A percentile compares a stretch with the other conserved stretches of the same genome.
phyloP scores from a whole-genome alignment of 768 basidiomycete genomes.

The Kwoniella bestiolae region DNA sequence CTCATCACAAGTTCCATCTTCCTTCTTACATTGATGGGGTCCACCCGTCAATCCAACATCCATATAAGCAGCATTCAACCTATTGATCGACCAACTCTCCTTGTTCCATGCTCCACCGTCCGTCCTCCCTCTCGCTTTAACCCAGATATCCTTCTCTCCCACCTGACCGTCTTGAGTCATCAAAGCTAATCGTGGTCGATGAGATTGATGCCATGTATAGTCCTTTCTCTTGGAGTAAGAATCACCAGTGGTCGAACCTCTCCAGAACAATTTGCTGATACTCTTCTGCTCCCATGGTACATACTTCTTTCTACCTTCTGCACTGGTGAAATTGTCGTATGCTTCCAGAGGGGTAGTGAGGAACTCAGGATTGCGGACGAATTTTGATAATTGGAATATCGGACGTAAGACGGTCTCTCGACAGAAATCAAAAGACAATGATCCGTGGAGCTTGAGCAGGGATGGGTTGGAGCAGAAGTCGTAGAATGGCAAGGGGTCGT shows the following conservation, averaged over 20 bases:
- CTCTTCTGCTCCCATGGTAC: constrained; percentile 57
- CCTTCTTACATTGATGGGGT: constrained; percentile 54
- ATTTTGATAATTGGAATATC: constrained; percentile 55
- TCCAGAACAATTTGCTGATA: constrained; percentile 57
- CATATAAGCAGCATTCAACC: constrained; percentile 49
- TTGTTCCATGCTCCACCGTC: constrained; percentile 37
- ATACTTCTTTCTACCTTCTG: constrained; percentile 28
- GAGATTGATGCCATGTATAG: constrained; percentile 55
- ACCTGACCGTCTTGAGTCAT: constrained; percentile 46
- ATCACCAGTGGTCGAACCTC: constrained; percentile 57
- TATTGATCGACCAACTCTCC: constrained; percentile 38
- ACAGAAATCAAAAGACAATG: constrained; percentile 47
- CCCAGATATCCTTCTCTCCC: constrained; percentile 51
- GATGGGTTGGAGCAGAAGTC: constrained; percentile 52
- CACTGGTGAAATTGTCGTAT: constrained; percentile 48
- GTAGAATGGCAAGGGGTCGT: constrained; percentile 42
- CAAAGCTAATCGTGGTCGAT: constrained; percentile 57
- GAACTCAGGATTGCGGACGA: constrained; percentile 49
- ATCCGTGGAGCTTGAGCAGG: constrained; percentile 44
- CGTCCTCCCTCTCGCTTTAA: constrained; percentile 34
- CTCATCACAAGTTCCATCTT: constrained; percentile 56
- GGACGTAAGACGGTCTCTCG: constrained; percentile 51
- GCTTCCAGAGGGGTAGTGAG: constrained; percentile 53
- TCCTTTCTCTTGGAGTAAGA: constrained; percentile 44
- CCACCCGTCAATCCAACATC: constrained; percentile 55